A percentile compares a stretch with the other conserved stretches of the same genome.
These are phyloP conservation scores for Syncephalastrum monosporum DNA, from an alignment of 371 early-diverging fungal genomes.

Conservation along the genomic window DNA sequence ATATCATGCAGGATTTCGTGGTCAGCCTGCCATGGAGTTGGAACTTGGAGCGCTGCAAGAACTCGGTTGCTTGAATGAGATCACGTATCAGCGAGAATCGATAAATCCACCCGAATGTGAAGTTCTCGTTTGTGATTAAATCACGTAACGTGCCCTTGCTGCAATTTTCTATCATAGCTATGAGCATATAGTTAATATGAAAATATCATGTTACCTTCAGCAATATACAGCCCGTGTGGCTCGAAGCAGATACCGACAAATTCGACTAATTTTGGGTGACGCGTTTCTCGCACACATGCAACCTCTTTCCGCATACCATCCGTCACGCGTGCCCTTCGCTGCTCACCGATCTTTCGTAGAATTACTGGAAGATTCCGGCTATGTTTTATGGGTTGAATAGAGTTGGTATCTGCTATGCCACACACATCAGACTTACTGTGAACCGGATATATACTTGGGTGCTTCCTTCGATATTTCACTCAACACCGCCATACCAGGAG, in stretches of 20 bases:
- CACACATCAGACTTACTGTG: constrained; percentile 9
- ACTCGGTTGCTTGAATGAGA: constrained; percentile 48
- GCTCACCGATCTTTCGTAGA: constrained; percentile 26
- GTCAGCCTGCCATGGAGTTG: constrained; percentile 44
- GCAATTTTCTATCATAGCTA: constrained; percentile 30
- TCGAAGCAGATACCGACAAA: constrained; percentile 45
- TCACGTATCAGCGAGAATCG: constrained; percentile 53
- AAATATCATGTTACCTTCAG: constrained; percentile 26
- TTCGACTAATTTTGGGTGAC: constrained; percentile 45
- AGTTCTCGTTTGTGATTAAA: constrained; percentile 43
- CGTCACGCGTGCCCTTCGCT: constrained; percentile 12
- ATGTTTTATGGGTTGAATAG: constrained; percentile 1
- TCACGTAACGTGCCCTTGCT: constrained; percentile 46
- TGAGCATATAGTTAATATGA: neutral
- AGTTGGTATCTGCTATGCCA: too few species aligned
- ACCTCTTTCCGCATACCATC: constrained; percentile 19
- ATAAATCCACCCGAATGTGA: constrained; percentile 51
- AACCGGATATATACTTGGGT: constrained; percentile 1
- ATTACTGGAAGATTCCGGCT: constrained; percentile 50
- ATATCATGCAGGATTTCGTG: constrained; percentile 44
- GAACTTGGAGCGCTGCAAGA: constrained; percentile 51
- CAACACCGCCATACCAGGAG: too few species aligned
- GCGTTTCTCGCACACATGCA: constrained; percentile 19
- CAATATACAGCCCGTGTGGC: constrained; percentile 41
- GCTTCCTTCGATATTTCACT: too few species aligned